phyloP scores from a whole-genome alignment of 2,329 filamentous ascomycete genomes.

The Apiospora arundinis region DNA sequence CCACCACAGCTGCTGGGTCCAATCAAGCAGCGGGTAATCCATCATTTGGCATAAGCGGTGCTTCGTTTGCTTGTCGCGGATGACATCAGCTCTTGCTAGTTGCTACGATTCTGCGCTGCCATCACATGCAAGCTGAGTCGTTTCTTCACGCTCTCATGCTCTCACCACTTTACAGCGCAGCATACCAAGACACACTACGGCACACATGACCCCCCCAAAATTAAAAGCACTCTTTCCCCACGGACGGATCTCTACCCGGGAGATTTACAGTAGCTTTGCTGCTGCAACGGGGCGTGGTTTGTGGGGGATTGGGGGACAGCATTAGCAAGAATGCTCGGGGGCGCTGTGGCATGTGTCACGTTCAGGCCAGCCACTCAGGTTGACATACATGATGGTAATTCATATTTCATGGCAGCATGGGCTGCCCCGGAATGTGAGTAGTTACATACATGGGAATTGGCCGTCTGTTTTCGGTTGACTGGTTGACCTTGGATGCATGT shows the following conservation, averaged over 20 bases:
- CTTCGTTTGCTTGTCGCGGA: background rate
- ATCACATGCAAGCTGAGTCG: slow-evolving; percentile 15
- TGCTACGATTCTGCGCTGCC: background rate
- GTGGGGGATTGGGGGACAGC: slow-evolving; percentile 1
- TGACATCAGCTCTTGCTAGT: background rate
- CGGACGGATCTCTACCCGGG: slow-evolving; percentile 1
- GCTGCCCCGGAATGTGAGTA: background rate
- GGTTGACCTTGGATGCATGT: background rate
- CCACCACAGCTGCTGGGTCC: background rate
- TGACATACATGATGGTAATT: too few relatives aligned
- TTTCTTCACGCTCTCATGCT: background rate
- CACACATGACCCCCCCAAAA: slow-evolving; percentile 5
- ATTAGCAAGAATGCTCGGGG: background rate
- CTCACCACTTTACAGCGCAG: too few relatives aligned
- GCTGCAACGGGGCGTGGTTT: background rate
- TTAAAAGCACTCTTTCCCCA: background rate
- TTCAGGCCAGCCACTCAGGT: too few relatives aligned
- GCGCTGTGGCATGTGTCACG: slow-evolving; percentile 5
- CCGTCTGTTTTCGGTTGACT: slow-evolving; percentile 8
- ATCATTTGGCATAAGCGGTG: background rate
- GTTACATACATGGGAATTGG: background rate
- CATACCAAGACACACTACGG: background rate
- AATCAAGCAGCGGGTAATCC: slow-evolving; percentile 1
- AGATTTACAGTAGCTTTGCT: background rate
- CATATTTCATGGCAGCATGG: too few relatives aligned